Evolutionary conservation across 352 stramenopile genomes (phyloP), one percentile per base, ranked within the genome.

Genomic region (Aphanomyces euteiches): DNA sequence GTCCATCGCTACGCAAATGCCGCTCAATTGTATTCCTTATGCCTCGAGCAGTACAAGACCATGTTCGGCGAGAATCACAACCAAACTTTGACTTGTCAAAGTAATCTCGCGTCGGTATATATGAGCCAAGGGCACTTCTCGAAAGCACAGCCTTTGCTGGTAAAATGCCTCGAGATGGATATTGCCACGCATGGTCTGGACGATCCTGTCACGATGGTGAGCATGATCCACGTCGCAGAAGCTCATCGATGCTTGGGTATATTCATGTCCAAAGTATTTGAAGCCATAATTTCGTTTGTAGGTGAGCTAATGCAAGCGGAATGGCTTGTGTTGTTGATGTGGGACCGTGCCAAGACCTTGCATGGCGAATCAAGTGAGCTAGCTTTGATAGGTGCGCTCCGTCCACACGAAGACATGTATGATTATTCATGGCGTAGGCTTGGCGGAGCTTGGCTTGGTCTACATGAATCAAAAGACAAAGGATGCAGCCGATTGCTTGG

Each of bases 301-400:
- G 54, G 54, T n/a, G 54, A 61, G n/a, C 43, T 45, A 28, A 61
- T 61, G 54, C 54, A 61, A n/a, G 54, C 54, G 6, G 54, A 61
- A 61, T 61, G 54, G 54, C 54, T 61, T 37, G 54, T 61, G 7
- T 37, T 61, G 15, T 61, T 5, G 6, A 61, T 61, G 54, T 61
- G 54, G 54, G 54, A 61, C 43, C 54, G 54, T 5, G 54, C 54
- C 54, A 61, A 61, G 54, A 10, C 19, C 39, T 13, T 61, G 6
- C 5, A 43, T 40, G 54, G 54, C 5, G 54, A 61, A 19, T 40
- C 54, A 37, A 61, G 54, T 17, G 54, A 61, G 13, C 28, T 61
- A 15, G 54, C 54, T 12, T n/a, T 61, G 8, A 19, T 61, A 10
- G 54, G 54, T 61, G n/a, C 54, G 7, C n/a, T 10, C 45, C 45